phyloP scores from a whole-genome alignment of 768 basidiomycete species.

The Leccinum variicolor region DNA sequence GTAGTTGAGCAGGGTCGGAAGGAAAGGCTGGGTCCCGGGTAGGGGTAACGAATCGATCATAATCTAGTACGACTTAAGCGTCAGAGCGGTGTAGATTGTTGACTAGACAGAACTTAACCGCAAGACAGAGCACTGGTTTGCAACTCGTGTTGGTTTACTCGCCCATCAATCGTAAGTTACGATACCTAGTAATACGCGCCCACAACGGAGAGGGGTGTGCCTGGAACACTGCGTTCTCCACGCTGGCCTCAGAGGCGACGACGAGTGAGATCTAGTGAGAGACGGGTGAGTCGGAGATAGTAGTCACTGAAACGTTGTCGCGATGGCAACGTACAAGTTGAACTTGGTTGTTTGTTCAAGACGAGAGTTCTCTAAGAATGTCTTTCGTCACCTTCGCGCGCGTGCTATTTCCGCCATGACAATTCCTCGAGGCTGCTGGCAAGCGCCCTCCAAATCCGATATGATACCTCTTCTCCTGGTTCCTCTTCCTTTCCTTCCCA shows the following conservation, averaged over 20 bases:
- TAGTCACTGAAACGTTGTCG: neutral
- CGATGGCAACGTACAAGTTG: neutral
- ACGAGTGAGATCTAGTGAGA: too few species aligned
- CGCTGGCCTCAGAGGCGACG: neutral
- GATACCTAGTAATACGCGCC: neutral
- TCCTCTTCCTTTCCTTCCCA: constrained; percentile 4
- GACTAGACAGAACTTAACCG: neutral
- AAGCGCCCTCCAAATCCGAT: neutral
- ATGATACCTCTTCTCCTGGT: neutral
- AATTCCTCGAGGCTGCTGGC: constrained; percentile 30
- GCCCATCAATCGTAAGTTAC: neutral
- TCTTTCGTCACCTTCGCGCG: constrained; percentile 8
- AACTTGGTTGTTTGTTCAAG: neutral
- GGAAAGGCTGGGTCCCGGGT: constrained; percentile 44
- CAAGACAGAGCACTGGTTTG: constrained; percentile 18
- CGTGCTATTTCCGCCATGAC: constrained; percentile 25
- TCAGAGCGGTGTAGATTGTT: neutral
- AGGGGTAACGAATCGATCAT: constrained; percentile 30
- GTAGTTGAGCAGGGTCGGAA: constrained; percentile 47
- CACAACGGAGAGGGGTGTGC: neutral
- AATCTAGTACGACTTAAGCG: neutral
- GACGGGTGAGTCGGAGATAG: too few species aligned
- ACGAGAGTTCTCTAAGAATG: neutral
- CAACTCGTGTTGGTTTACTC: constrained; percentile 6
- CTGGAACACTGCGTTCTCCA: neutral